phyloP scores from a whole-genome alignment of 2,329 filamentous ascomycete genomes.

The Periconia digitata region DNA sequence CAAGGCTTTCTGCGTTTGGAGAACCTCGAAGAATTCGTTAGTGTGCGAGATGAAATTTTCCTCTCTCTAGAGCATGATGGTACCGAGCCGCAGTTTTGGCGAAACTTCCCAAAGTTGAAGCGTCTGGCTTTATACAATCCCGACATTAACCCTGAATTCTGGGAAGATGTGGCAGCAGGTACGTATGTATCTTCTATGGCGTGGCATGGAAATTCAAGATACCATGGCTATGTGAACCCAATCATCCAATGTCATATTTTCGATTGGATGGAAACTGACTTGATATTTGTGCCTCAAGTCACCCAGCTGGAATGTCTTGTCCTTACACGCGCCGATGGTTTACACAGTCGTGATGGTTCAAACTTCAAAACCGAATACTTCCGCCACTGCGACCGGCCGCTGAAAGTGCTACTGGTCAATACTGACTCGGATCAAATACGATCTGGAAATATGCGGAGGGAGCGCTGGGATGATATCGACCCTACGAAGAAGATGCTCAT shows the following conservation, averaged over 20 bases:
- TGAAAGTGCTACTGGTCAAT: constrained; percentile 26
- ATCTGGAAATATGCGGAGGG: constrained; percentile 17
- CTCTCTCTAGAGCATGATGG: constrained; percentile 30
- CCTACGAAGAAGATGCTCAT: constrained; percentile 41
- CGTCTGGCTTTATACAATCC: constrained; percentile 50
- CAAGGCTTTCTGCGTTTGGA: constrained; percentile 50
- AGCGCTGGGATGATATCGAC: constrained; percentile 29
- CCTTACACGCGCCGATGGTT: constrained; percentile 43
- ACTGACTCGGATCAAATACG: constrained; percentile 16
- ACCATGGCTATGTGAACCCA: too few relatives aligned
- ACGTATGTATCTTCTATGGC: too few relatives aligned
- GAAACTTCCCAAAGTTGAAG: constrained; percentile 47
- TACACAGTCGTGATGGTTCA: constrained; percentile 34
- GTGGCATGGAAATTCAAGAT: too few relatives aligned
- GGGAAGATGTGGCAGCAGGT: constrained; percentile 33
- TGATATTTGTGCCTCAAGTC: too few relatives aligned
- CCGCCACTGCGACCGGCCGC: constrained; percentile 14
- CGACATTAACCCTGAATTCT: constrained; percentile 37
- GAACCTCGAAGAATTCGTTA: constrained; percentile 53
- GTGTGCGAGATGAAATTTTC: constrained; percentile 51
- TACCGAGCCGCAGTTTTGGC: constrained; percentile 45
- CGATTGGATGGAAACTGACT: too few relatives aligned
- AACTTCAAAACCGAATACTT: constrained; percentile 47
- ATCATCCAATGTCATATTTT: too few relatives aligned
- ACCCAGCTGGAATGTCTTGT: constrained; percentile 47